These are phyloP conservation scores for Penicillium sp. DNA, from an alignment of 2,329 filamentous ascomycete species.

Conservation along the genomic window DNA sequence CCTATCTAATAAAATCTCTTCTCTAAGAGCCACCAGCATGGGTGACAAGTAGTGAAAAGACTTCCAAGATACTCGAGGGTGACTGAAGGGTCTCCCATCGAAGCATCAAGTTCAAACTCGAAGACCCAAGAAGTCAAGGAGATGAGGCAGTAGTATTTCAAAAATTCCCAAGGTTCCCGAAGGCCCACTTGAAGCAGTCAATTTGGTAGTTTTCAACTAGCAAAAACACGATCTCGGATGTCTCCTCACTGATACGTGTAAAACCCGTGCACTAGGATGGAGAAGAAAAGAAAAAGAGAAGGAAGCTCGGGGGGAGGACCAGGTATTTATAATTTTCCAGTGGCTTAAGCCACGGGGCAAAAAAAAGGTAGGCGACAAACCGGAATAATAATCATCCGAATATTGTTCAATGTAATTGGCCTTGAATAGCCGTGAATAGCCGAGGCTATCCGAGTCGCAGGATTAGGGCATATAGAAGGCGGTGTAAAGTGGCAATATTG, in stretches of 20 bases:
- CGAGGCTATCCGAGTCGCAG: no score
- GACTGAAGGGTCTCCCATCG: constrained; percentile 3
- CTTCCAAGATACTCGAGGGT: constrained; percentile 17
- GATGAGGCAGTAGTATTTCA: constrained; percentile 49
- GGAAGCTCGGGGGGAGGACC: constrained; percentile 11
- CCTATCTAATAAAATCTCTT: background rate
- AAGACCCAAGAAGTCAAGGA: constrained; percentile 15
- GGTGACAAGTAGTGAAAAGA: constrained; percentile 40
- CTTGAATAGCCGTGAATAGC: background rate
- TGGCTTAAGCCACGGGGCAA: background rate
- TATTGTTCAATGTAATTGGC: accelerated
- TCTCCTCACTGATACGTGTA: constrained; percentile 83
- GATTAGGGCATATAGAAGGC: background rate
- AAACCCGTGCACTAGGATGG: constrained; percentile 60
- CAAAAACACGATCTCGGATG: constrained; percentile 84
- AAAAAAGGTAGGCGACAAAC: background rate
- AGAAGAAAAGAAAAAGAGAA: constrained; percentile 35
- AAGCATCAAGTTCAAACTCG: constrained; percentile 12
- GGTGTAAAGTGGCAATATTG: background rate
- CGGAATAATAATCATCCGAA: background rate
- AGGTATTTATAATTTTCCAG: constrained; percentile 22
- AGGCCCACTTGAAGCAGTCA: constrained; percentile 71
- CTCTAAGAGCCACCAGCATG: constrained; percentile 34
- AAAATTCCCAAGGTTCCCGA: constrained; percentile 76
- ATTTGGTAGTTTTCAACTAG: constrained; percentile 82